These are phyloP conservation scores for Danielia oregonensis DNA, from an alignment of 805 yeast species.

Conservation along the genomic window DNA sequence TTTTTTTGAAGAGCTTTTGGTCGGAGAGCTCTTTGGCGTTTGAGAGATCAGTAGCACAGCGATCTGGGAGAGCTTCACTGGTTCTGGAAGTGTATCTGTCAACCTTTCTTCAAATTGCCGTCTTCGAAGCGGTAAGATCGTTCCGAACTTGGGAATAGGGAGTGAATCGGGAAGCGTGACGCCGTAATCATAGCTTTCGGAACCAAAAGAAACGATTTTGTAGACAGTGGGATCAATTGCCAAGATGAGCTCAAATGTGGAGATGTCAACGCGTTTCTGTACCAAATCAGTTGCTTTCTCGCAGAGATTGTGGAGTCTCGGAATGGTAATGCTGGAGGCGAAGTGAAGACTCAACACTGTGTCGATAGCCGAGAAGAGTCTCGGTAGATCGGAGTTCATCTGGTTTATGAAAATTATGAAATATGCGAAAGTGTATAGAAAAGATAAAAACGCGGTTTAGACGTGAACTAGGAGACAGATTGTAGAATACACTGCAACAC, in stretches of 20 bases:
- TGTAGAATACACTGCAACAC: too few relatives aligned
- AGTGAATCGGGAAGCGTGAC: conserved; percentile 10
- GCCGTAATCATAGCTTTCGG: conserved; percentile 10
- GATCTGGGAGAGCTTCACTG: conserved; percentile 3
- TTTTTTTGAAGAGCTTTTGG: background rate
- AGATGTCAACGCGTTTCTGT: conserved; percentile 7
- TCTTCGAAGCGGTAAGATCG: conserved; percentile 17
- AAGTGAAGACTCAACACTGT: conserved; percentile 30
- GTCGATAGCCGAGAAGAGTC: conserved; percentile 29
- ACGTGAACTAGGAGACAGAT: background rate
- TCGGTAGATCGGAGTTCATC: conserved; percentile 5
- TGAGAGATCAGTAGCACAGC: too few relatives aligned
- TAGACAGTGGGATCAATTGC: conserved; percentile 7
- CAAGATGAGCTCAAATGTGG: conserved; percentile 10
- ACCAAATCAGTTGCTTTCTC: conserved; percentile 12
- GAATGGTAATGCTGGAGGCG: conserved; percentile 27
- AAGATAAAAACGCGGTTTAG: background rate
- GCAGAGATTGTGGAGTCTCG: conserved; percentile 14
- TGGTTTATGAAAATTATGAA: background rate
- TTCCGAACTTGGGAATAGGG: conserved; percentile 11
- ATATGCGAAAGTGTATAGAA: background rate
- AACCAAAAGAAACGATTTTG: conserved; percentile 8
- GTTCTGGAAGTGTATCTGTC: background rate
- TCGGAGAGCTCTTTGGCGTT: too few relatives aligned
- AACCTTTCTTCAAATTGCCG: conserved; percentile 10